phyloP scores from a whole-genome alignment of 768 basidiomycete genomes.

The Polyporus arcularius region DNA sequence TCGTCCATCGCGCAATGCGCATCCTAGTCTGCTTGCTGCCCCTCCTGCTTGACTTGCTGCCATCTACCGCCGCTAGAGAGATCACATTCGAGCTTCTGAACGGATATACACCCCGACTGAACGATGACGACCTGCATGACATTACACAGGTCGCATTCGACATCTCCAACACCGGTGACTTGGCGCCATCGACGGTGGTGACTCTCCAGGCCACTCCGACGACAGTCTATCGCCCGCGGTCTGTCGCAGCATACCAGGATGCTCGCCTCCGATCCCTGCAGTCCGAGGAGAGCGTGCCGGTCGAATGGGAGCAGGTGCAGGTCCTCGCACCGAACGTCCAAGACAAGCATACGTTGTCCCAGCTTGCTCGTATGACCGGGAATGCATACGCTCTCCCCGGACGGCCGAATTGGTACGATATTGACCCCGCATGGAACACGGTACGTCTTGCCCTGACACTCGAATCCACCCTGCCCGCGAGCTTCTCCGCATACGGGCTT shows the following conservation, averaged over 20 bases:
- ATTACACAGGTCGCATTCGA: slow-evolving; percentile 11
- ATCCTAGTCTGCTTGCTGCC: slow-evolving; percentile 3
- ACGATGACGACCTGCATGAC: slow-evolving; percentile 1
- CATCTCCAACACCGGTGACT: neutral
- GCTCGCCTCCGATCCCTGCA: slow-evolving; percentile 55
- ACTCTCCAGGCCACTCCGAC: slow-evolving; percentile 52
- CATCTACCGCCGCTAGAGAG: neutral
- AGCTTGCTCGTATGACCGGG: slow-evolving; percentile 84
- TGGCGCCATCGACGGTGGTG: slow-evolving; percentile 3
- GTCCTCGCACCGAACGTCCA: slow-evolving; percentile 76
- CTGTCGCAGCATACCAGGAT: slow-evolving; percentile 48
- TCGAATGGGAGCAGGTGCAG: slow-evolving; percentile 70
- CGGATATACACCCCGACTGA: slow-evolving; percentile 4
- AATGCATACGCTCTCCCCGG: slow-evolving; percentile 86
- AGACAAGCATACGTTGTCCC: slow-evolving; percentile 76
- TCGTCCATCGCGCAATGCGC: slow-evolving; percentile 6
- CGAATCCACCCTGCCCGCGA: neutral
- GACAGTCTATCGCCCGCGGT: slow-evolving; percentile 61
- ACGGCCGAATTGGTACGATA: slow-evolving; percentile 76
- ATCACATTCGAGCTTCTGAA: slow-evolving; percentile 16
- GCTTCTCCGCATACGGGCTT: neutral
- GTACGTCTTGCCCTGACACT: slow-evolving; percentile 14
- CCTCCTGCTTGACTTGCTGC: neutral
- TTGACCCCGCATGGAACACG: slow-evolving; percentile 73
- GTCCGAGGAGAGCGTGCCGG: slow-evolving; percentile 47